Evolutionary conservation across 108 stramenopile genomes (phyloP).

Genomic region (Skeletonema costatum): DNA sequence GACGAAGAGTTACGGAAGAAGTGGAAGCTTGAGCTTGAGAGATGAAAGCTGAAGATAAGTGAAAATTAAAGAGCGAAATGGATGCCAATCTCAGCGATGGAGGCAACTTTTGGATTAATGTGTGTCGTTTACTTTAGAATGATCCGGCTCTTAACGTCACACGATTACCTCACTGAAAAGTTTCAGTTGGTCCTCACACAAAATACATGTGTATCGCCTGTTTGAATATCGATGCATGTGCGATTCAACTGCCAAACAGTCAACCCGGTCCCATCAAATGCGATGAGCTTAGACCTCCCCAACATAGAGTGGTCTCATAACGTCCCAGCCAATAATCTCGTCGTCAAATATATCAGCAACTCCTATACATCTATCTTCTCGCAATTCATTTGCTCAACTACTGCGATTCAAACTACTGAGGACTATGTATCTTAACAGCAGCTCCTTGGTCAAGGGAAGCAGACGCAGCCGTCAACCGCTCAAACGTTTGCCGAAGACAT

Average conservation of each 20-base stretch:
- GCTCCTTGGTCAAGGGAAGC: not conserved
- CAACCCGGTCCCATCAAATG: not conserved
- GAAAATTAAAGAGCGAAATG: no score
- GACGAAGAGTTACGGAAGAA: no score
- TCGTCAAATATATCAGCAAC: not conserved
- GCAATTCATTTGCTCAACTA: not conserved
- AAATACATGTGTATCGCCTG: not conserved
- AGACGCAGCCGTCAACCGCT: not conserved
- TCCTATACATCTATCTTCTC: not conserved
- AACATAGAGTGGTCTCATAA: not conserved
- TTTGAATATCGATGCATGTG: not conserved
- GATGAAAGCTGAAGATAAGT: no score
- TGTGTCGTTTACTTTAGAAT: no score
- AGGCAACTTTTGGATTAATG: no score
- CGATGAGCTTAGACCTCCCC: not conserved
- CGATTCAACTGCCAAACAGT: not conserved
- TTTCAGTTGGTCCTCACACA: not conserved
- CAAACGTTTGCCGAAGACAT: not conserved
- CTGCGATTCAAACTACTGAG: not conserved
- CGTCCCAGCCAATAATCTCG: not conserved
- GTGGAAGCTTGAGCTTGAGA: no score
- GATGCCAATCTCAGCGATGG: no score
- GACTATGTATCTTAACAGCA: not conserved
- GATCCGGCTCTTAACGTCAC: no score
- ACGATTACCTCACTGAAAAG: not conserved